Base-by-base conservation (phyloP, 2,329 filamentous ascomycete species). In the Daldinia sp. region DNA sequence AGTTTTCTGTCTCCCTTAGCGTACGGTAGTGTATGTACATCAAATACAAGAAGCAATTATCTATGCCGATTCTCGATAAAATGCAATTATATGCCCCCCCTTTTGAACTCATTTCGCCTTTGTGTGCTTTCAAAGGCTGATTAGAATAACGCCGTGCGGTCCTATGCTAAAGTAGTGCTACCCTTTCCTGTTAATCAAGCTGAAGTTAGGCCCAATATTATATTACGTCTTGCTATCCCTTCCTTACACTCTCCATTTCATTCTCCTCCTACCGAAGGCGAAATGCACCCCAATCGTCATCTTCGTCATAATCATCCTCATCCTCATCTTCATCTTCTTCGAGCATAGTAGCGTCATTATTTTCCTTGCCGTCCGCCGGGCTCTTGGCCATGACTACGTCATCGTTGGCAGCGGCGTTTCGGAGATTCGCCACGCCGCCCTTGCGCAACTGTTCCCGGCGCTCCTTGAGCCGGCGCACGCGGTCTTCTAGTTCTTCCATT, bases 401-500 rank as follows among this genome's bases (percentile, higher is more conserved):
- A 4, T 50, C 47, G 21, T 17, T 32, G 10, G 58, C 55, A 52
- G 72, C 56, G 68, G 51, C 52, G 3, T 30, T 49, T 3, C 54
- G 34, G 7, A 61, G 50, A n/a, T 63, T 68, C 30, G 68, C 30
- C 68, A 66, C 49, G 71, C 74, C 66, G 65, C 81, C 70, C 70
- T 79, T 71, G 45, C 86, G 81, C 64, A 94, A 74, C 56, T 87
- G 86, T 72, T 94, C 91, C 47, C 91, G 82, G 75, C 87, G 87
- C 72, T 91, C 87, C 73, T 91, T 90, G 55, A 94, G 76, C 63
- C 82, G 83, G 61, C 83, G 82, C 10, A 94, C 89, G 5, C 91
- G 85, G 52, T 86, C 85, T 75, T 94, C 92, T 45, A 94, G 82
- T 72, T 88, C 86, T 73, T 91, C 89, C 91, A 94, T 94, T 73